Percentiles rank a stretch among this genome's conserved stretches.
Conservation (phyloP, 2,329 filamentous ascomycete genomes). For the Penicillium sp. region DNA sequence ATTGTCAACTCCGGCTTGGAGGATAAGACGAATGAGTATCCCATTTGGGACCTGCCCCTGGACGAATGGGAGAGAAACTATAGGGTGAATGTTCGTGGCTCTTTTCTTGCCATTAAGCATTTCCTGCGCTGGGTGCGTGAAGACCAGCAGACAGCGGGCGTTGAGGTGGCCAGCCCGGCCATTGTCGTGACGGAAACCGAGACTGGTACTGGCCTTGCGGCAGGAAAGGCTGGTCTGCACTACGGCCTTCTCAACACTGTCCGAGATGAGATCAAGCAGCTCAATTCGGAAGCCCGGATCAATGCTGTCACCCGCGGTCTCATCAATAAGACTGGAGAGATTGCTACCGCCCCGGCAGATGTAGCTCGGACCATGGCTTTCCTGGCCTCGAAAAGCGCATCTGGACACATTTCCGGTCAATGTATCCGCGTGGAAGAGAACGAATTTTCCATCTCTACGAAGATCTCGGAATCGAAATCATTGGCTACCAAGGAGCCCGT, state of each 20-base stretch:
- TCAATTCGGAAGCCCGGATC: conserved; percentile 53
- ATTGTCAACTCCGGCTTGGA: conserved; percentile 55
- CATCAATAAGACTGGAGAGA: conserved; percentile 39
- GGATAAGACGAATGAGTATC: conserved; percentile 49
- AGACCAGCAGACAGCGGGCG: conserved; percentile 38
- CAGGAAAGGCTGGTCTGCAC: conserved; percentile 52
- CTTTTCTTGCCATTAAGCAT: conserved; percentile 57
- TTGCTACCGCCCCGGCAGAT: conserved; percentile 50
- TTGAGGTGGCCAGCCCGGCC: conserved; percentile 50
- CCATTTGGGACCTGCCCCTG: conserved; percentile 54
- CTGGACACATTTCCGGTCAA: conserved; percentile 56
- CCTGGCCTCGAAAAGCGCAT: conserved; percentile 50
- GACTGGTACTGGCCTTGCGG: conserved; percentile 50
- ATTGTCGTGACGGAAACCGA: conserved; percentile 56
- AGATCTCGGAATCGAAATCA: not conserved
- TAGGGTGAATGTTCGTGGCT: conserved; percentile 51
- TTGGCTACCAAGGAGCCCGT: not conserved
- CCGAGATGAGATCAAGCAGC: conserved; percentile 55
- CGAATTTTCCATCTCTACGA: conserved; percentile 34
- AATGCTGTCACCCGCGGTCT: conserved; percentile 54
- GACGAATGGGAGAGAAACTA: conserved; percentile 55
- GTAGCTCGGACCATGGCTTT: conserved; percentile 52
- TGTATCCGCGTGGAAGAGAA: conserved; percentile 53
- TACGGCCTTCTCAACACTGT: conserved; percentile 54
- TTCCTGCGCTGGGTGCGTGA: conserved; percentile 48